These are phyloP conservation scores for Glycine latifolia DNA, from an alignment of 306 rosid genomes.

Conservation along the genomic window DNA sequence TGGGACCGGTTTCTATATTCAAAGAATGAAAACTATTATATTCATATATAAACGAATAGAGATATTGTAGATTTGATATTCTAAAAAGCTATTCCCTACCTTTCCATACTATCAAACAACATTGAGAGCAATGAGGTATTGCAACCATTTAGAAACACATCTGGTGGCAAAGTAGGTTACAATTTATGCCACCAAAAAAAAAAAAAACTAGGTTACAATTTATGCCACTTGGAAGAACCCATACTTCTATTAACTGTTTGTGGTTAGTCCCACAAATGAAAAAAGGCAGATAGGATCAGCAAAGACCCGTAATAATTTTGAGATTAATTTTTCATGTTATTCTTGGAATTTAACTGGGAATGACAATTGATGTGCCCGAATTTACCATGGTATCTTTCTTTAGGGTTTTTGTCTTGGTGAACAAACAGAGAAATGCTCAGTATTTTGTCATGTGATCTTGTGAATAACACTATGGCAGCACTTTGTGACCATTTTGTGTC, in stretches of 20 bases:
- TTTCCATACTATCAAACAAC: slow-evolving; percentile 36
- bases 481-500: background rate
- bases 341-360: slow-evolving; percentile 41
- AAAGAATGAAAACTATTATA: slow-evolving; percentile 37
- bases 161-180: slow-evolving; percentile 19
- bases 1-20: slow-evolving; percentile 37
- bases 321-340: slow-evolving; percentile 19
- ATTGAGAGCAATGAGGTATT: slow-evolving; percentile 39
- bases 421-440: slow-evolving; percentile 42
- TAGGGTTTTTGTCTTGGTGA: background rate
- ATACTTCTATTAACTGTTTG: slow-evolving; percentile 36
- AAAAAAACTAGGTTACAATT: background rate
- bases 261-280: slow-evolving; percentile 47
- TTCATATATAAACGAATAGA: slow-evolving; percentile 12
- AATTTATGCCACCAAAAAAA: slow-evolving; percentile 35
- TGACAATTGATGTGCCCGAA: background rate
- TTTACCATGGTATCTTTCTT: slow-evolving; percentile 8
- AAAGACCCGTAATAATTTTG: slow-evolving; percentile 34
- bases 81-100: slow-evolving; percentile 42
- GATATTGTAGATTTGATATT: slow-evolving; percentile 41
- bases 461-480: background rate
- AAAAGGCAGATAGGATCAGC: slow-evolving; percentile 40
- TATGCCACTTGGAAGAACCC: slow-evolving; percentile 43
- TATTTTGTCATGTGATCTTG: slow-evolving; percentile 43
- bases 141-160: slow-evolving; percentile 40